These are phyloP conservation scores for Eucalyptus coolabah DNA, from an alignment of 345 rosid species.

Conservation along the genomic window DNA sequence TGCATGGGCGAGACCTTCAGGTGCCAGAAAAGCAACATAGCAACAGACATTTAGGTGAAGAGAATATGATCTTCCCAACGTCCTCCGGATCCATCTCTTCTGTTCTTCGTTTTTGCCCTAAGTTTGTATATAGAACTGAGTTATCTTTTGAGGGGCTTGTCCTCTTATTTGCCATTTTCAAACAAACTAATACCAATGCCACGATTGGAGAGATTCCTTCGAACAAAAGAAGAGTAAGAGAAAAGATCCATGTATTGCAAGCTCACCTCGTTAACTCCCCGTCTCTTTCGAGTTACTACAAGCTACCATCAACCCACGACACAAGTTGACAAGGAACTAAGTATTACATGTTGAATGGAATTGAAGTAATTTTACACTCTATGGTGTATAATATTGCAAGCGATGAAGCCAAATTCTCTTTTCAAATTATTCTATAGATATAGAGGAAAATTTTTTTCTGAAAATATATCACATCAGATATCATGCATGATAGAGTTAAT, in stretches of 20 bases:
- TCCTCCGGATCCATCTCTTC: background rate
- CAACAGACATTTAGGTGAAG: background rate
- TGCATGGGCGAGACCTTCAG: background rate
- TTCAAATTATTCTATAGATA: background rate
- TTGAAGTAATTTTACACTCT: background rate
- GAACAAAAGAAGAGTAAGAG: background rate
- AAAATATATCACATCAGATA: background rate
- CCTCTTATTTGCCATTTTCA: background rate
- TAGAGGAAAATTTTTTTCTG: background rate
- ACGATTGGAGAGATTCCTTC: background rate
- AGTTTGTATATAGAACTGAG: background rate
- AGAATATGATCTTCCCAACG: background rate
- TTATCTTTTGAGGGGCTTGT: background rate
- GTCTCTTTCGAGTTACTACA: background rate
- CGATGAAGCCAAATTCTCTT: background rate
- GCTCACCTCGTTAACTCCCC: background rate
- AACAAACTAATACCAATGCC: background rate
- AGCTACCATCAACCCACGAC: background rate
- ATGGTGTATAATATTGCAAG: background rate
- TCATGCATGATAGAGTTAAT: background rate
- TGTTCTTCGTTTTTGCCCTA: background rate
- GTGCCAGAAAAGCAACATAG: background rate
- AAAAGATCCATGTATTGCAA: background rate
- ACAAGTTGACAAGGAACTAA: background rate
- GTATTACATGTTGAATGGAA: background rate